phyloP scores from a whole-genome alignment of 2,329 filamentous ascomycete species.

The Talaromyces sp. region DNA sequence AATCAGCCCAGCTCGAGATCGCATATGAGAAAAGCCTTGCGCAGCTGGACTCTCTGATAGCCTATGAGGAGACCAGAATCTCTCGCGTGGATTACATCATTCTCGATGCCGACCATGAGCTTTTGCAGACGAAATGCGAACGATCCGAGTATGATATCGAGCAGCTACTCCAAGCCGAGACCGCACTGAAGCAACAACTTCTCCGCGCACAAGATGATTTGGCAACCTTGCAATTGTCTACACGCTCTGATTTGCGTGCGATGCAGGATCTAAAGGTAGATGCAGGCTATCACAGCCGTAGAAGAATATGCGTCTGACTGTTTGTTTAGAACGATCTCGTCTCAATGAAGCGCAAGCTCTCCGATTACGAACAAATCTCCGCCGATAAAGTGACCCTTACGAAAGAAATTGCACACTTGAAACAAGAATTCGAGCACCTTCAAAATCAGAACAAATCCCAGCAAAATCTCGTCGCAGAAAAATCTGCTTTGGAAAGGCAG shows the following conservation, averaged over 20 bases:
- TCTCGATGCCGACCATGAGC: slow-evolving; percentile 71
- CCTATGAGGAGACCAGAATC: slow-evolving; percentile 72
- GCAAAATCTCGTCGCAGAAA: slow-evolving; percentile 71
- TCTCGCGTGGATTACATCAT: slow-evolving; percentile 67
- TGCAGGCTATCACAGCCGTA: not conserved
- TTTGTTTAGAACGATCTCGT: slow-evolving; percentile 64
- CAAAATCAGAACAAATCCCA: slow-evolving; percentile 60
- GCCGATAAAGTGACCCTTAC: slow-evolving; percentile 63
- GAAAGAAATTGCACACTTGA: slow-evolving; percentile 58
- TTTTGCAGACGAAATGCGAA: slow-evolving; percentile 63
- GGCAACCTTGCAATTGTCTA: slow-evolving; percentile 27
- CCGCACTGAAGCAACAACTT: slow-evolving; percentile 47
- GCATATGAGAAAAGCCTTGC: slow-evolving; percentile 66
- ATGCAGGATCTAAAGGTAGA: slow-evolving; percentile 57
- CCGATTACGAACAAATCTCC: slow-evolving; percentile 69
- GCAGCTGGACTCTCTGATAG: slow-evolving; percentile 65
- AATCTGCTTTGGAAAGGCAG: slow-evolving; percentile 75
- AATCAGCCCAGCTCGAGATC: slow-evolving; percentile 61
- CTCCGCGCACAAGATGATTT: slow-evolving; percentile 51
- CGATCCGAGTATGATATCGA: slow-evolving; percentile 57
- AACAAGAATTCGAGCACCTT: slow-evolving; percentile 63
- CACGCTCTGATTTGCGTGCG: slow-evolving; percentile 55
- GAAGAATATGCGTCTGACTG: not conserved
- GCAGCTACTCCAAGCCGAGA: slow-evolving; percentile 45
- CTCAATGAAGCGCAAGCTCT: slow-evolving; percentile 64